A percentile compares a stretch with the other conserved stretches of the same genome.
Evolutionary conservation across 2,329 filamentous ascomycete species (phyloP).

Genomic region (Pseudocercospora pini-densiflorae): DNA sequence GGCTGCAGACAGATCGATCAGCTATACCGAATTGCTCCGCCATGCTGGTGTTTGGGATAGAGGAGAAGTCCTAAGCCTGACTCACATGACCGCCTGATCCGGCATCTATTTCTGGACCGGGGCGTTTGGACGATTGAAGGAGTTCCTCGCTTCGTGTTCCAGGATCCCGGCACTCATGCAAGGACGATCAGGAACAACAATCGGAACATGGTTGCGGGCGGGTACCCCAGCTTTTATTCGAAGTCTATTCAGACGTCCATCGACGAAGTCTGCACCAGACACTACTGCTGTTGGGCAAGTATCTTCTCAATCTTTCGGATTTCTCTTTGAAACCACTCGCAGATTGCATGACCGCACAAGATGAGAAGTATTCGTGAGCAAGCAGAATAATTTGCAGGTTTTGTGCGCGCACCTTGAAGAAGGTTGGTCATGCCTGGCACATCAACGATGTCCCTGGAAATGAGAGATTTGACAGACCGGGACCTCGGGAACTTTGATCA

Average conservation of each 20-base stretch:
- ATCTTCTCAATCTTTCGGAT: background rate
- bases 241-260: background rate
- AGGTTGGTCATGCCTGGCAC: background rate
- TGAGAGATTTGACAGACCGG: constrained; percentile 20
- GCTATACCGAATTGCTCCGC: background rate
- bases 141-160: background rate
- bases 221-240: background rate
- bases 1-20: background rate
- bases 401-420: background rate
- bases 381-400: background rate
- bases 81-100: background rate
- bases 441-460: constrained; percentile 11
- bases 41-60: background rate
- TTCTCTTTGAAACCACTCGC: background rate
- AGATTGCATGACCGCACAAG: background rate
- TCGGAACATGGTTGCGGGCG: background rate
- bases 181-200: background rate
- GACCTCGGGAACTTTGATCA: constrained; percentile 7
- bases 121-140: background rate
- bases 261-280: background rate
- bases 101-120: background rate
- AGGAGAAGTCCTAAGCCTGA: background rate
- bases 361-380: background rate
- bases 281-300: background rate
- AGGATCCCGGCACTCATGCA: background rate